Evolutionary conservation across 164 flowering plant genomes (phyloP).

Genomic region (Nymphaea thermarum): DNA sequence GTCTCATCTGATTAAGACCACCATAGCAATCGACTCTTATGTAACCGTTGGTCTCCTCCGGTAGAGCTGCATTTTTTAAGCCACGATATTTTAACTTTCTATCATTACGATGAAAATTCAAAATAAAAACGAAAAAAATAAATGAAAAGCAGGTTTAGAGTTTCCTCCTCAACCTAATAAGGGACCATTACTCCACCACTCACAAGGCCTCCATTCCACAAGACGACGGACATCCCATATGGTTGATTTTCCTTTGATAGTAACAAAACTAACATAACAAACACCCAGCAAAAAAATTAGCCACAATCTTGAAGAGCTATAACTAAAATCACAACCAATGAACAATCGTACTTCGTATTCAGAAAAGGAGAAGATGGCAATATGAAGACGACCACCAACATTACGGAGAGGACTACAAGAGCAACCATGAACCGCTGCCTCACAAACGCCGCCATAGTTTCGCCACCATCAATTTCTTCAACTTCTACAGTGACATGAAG

Average conservation of each 20-base stretch:
- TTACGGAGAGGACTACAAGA: neutral
- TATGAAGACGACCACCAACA: neutral
- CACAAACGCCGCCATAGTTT: neutral
- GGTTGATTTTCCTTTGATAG: slow-evolving; percentile 15
- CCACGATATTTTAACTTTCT: slow-evolving; percentile 11
- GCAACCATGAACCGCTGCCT: neutral
- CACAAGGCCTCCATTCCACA: slow-evolving; percentile 82
- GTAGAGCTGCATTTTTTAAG: slow-evolving; percentile 94
- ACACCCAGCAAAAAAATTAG: neutral
- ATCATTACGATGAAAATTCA: slow-evolving; percentile 13
- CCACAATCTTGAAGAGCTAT: neutral
- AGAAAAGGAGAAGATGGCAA: neutral
- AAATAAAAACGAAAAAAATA: slow-evolving; percentile 5
- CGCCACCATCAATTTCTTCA: neutral
- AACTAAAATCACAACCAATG: neutral
- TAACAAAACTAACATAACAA: neutral
- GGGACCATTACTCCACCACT: slow-evolving; percentile 69
- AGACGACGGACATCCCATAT: slow-evolving; percentile 63
- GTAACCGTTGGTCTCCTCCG: slow-evolving; percentile 65
- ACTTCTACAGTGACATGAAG: no score
- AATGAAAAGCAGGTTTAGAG: neutral
- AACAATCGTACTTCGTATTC: neutral
- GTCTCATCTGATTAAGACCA: slow-evolving; percentile 98
- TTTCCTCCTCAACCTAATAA: slow-evolving; percentile 27
- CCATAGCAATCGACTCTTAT: slow-evolving; percentile 97